Base-by-base conservation (phyloP, 108 stramenopile species). In the Parietichytrium sp. region DNA sequence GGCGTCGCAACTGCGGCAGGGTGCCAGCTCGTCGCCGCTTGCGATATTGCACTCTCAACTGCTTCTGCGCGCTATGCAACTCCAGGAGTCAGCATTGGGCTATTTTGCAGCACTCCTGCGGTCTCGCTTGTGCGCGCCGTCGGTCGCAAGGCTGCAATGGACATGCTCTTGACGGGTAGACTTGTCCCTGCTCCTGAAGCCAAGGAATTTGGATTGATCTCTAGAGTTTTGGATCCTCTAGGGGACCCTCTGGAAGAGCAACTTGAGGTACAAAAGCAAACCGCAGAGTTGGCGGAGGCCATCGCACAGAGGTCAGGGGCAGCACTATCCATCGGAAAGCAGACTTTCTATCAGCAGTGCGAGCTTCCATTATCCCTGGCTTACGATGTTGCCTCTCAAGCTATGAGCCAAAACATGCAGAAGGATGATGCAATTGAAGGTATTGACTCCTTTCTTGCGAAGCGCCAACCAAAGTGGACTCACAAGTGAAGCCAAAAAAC, bases 1-100 rank as follows among this genome's bases (percentile, higher is more conserved):
- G 93, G 93, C 26, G 52, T 92, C 3, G 93, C 92, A 29, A 92
- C 91, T 29, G 92, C 91, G 16, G 93, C 93, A 23, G 93, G 92
- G 29, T 93, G 92, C 55, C 93, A 93, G 83, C 85, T 92, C 10
- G 93, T 92, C 27, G 93, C 93, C 50, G 86, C 88, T 25, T 91
- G 91, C 77, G 92, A 93, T 84, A 78, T 92, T 20, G 91, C 89
- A 10, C n/a, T 55, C 16, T 53, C 80, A 27, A 81, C 91, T 12
- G 90, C 86, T 3, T 86, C 86, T 15, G 52, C 82, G 23, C 33
- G 48, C 25, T 93, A 92, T 86, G 89, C 89, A 18, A 91, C 92
- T 7, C 90, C 93, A 3, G 93, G 93, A 0, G 92, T 92, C 48
- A 85, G 89, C 25, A 54, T 92, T 36, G 92, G 93, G 7, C 38